phyloP scores from a whole-genome alignment of 2,329 filamentous ascomycete genomes.

The Coniella lustricola region DNA sequence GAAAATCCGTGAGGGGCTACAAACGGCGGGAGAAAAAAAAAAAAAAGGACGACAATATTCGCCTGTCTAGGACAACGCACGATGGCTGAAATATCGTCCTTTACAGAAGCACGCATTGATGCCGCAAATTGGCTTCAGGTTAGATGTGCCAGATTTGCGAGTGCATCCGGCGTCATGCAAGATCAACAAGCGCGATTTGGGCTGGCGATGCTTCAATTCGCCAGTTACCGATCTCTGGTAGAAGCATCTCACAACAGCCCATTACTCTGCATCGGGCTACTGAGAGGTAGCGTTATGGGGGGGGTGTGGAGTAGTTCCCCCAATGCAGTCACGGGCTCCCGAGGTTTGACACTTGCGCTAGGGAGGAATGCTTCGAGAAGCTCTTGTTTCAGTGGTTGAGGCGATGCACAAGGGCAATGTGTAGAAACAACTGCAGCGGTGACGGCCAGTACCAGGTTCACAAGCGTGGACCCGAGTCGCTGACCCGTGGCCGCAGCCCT shows the following conservation, averaged over 20 bases:
- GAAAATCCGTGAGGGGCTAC: too few relatives aligned
- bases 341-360: background rate
- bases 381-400: background rate
- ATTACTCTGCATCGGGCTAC: too few relatives aligned
- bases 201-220: conserved; percentile 6
- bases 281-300: too few relatives aligned
- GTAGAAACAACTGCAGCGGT: conserved; percentile 4
- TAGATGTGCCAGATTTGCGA: conserved; percentile 5
- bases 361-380: conserved; percentile 1
- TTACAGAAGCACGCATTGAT: too few relatives aligned
- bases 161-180: background rate
- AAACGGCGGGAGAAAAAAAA: too few relatives aligned
- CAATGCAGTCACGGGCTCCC: background rate
- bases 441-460: conserved; percentile 3
- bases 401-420: background rate
- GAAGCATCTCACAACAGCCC: too few relatives aligned
- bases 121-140: conserved; percentile 2
- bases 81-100: too few relatives aligned
- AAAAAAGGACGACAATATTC: too few relatives aligned
- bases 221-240: conserved; percentile 10
- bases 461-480: background rate
- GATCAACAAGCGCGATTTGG: conserved; percentile 2
- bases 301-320: background rate
- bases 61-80: too few relatives aligned
- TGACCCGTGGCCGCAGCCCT: background rate